Base-by-base conservation (phyloP, 768 basidiomycete species). In the Kwoniella newhampshirensis region DNA sequence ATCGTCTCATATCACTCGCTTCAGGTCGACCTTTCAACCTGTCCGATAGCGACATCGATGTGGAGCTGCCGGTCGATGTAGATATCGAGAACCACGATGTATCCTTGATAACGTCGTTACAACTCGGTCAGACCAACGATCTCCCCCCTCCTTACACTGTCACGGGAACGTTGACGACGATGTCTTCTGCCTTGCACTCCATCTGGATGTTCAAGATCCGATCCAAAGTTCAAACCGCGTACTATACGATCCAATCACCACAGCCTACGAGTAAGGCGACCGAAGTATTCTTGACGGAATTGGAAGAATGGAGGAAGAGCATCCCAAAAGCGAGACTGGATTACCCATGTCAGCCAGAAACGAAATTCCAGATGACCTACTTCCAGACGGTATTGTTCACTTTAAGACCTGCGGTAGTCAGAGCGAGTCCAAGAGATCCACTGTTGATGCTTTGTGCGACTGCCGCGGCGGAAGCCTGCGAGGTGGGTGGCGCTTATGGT, bases 41-140 rank as follows among this genome's bases (percentile, higher is more conserved):
- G 9, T 30, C 51, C 7, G 65, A 67, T 25, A 40, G 51, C 13
- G 65, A 57, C n/a, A 63, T 67, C 42, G 62, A 63, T 27, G 58
- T 63, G 27, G 65, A 62, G 6, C 40, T 63, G 32, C 65, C 65
- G 3, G 40, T 63, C 3, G 58, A 67, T 40, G 43, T 67, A 32
- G 39, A 56, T 35, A 23, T 27, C n/a, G 21, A 28, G 7, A 23
- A 23, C 15, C 36, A 17, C 4, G 60, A 62, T 35, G 15, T 43
- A 2, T 6, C 11, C 6, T 6, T 46, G 26, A 52, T 62, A 27
- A 25, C 21, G n/a, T 12, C 15, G n/a, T 30, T 28, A 44, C 32
- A 32, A 32, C 7, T 32, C 32, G 32, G 7, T 32, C 25, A 28
- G 51, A 15, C 5, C n/a, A 4, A 2, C n/a, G 21, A 21, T 8